Percentiles rank a stretch among this genome's conserved stretches.
Evolutionary conservation across 805 yeast genomes (phyloP).

Genomic region (Aciculoconidium aculeatum): DNA sequence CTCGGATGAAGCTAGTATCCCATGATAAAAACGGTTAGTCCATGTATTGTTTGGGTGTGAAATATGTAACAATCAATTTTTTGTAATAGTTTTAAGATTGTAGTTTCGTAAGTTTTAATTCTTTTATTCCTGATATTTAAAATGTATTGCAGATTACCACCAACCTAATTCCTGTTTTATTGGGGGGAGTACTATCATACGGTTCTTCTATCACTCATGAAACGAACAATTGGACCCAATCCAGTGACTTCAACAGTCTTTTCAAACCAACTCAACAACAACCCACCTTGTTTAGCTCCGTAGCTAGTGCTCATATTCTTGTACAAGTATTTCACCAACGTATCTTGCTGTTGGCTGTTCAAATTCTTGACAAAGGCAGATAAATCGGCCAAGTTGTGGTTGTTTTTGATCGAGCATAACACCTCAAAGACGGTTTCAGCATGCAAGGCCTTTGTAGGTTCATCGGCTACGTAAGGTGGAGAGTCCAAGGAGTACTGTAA

Average conservation of each 20-base stretch:
- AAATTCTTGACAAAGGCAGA: constrained; percentile 54
- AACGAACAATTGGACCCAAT: constrained; percentile 82
- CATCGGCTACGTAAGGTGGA: constrained; percentile 82
- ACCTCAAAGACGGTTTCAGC: constrained; percentile 57
- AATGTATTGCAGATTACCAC: too few species aligned
- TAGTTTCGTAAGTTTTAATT: too few species aligned
- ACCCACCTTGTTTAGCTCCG: constrained; percentile 83
- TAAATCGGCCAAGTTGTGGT: constrained; percentile 65
- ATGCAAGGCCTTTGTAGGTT: constrained; percentile 42
- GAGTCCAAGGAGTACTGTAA: constrained; percentile 54
- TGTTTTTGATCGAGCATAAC: constrained; percentile 44
- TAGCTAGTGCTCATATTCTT: constrained; percentile 74
- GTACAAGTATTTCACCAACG: constrained; percentile 76
- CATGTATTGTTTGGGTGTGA: too few species aligned
- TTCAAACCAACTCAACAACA: constrained; percentile 86
- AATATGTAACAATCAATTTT: too few species aligned
- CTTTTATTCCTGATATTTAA: too few species aligned
- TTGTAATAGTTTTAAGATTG: too few species aligned
- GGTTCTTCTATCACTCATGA: constrained; percentile 78
- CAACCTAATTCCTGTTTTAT: too few species aligned
- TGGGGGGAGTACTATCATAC: too few species aligned
- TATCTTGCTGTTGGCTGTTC: constrained; percentile 62
- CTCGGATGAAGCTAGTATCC: constrained; percentile 3
- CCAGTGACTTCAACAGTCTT: constrained; percentile 81
- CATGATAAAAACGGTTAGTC: too few species aligned